These are phyloP conservation scores for Sporothrix protearum DNA, from an alignment of 2,329 filamentous ascomycete species.

Conservation along the genomic window DNA sequence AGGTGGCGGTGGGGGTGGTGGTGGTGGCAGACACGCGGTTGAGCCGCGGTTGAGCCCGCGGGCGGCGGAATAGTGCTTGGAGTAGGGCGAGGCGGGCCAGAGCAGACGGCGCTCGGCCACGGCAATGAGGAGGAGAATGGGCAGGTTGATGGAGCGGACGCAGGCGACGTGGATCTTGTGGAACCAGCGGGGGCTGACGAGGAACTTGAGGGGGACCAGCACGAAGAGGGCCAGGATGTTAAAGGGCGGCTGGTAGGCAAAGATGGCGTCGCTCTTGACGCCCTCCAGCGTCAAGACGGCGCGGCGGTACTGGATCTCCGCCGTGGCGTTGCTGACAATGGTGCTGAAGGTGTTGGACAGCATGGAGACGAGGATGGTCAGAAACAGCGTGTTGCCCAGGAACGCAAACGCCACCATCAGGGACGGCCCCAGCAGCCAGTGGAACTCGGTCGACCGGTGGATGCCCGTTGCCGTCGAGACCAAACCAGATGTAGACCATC, in stretches of 20 bases:
- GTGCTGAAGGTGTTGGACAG: slow-evolving; percentile 78
- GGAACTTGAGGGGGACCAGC: slow-evolving; percentile 71
- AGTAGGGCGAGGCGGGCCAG: slow-evolving; percentile 47
- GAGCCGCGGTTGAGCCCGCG: background rate
- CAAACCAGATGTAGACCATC: slow-evolving; percentile 95
- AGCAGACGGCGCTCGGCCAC: slow-evolving; percentile 66
- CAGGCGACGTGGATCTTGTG: slow-evolving; percentile 82
- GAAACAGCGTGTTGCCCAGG: slow-evolving; percentile 79
- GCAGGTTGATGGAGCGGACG: slow-evolving; percentile 71
- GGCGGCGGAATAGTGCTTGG: slow-evolving; percentile 22
- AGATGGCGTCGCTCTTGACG: slow-evolving; percentile 79
- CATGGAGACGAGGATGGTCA: slow-evolving; percentile 87
- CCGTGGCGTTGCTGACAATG: slow-evolving; percentile 70
- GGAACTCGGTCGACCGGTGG: slow-evolving; percentile 63
- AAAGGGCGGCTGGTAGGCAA: slow-evolving; percentile 78
- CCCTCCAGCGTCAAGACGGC: slow-evolving; percentile 81
- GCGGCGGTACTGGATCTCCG: slow-evolving; percentile 79
- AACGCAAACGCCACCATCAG: slow-evolving; percentile 84
- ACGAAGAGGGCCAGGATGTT: slow-evolving; percentile 74
- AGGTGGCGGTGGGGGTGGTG: no score
- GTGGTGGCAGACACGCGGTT: no score
- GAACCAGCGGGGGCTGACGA: slow-evolving; percentile 80
- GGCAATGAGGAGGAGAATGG: slow-evolving; percentile 68
- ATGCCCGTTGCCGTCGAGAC: slow-evolving; percentile 70
- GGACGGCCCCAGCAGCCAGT: slow-evolving; percentile 72